Evolutionary conservation across 83 land plant genomes (phyloP).

Genomic region (Thuja plicata): DNA sequence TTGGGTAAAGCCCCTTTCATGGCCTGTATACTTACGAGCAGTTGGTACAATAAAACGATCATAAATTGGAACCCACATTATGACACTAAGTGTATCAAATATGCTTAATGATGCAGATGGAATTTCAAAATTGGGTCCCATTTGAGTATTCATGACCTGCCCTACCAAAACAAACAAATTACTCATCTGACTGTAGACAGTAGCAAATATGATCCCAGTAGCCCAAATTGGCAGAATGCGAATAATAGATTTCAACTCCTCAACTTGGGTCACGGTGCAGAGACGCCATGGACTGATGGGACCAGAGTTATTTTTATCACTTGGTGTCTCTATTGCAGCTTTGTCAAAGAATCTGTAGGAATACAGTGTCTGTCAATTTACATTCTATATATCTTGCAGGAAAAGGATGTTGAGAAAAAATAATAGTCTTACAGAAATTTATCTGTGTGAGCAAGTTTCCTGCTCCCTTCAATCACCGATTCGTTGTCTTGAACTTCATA

Average conservation of each 20-base stretch:
- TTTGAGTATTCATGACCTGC: constrained; percentile 26
- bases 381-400: neutral
- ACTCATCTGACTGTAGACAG: constrained; percentile 56
- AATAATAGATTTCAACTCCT: constrained; percentile 54
- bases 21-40: constrained; percentile 39
- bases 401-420: neutral
- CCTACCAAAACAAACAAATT: constrained; percentile 66
- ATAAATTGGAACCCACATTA: constrained; percentile 50
- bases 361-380: neutral
- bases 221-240: constrained; percentile 63
- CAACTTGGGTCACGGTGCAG: constrained; percentile 65
- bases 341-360: constrained; percentile 55
- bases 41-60: constrained; percentile 58
- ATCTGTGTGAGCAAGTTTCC: constrained; percentile 66
- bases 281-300: constrained; percentile 44
- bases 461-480: constrained; percentile 50
- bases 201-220: constrained; percentile 38
- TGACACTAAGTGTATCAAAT: constrained; percentile 38
- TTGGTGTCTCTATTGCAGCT: constrained; percentile 41
- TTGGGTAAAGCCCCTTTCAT: constrained; percentile 61
- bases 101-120: constrained; percentile 49
- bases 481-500: constrained; percentile 48
- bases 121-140: constrained; percentile 49
- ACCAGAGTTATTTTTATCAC: constrained; percentile 17
- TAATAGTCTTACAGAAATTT: constrained; percentile 21